phyloP scores from a whole-genome alignment of 1,284 basidiomycete species.

The Leccinum holopus region DNA sequence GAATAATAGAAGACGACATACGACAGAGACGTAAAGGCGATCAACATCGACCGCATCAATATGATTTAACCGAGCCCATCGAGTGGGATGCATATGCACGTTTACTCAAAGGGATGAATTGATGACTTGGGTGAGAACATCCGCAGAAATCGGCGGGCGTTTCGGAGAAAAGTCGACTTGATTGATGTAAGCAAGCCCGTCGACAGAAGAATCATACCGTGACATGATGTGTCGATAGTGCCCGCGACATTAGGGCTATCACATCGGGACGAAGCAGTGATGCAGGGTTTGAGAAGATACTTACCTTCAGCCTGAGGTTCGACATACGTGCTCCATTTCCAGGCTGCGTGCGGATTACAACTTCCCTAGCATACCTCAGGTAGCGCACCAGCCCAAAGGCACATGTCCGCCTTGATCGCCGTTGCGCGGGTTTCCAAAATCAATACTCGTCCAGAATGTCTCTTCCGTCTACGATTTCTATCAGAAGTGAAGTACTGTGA shows the following conservation, averaged over 20 bases:
- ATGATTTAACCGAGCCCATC: background rate
- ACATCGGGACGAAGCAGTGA: slow-evolving; percentile 20
- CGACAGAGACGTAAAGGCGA: slow-evolving; percentile 19
- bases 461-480: background rate
- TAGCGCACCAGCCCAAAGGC: slow-evolving; percentile 16
- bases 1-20: slow-evolving; percentile 12
- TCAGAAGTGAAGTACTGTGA: too few species aligned
- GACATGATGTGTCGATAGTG: background rate
- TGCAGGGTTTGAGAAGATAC: slow-evolving; percentile 5
- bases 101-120: slow-evolving; percentile 2
- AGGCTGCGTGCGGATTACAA: slow-evolving; percentile 3
- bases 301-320: slow-evolving; percentile 10
- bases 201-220: slow-evolving; percentile 1
- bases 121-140: slow-evolving; percentile 1
- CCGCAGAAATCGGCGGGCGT: slow-evolving; percentile 8
- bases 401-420: slow-evolving; percentile 32
- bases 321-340: slow-evolving; percentile 15
- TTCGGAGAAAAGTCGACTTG: slow-evolving; percentile 7
- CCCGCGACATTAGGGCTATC: slow-evolving; percentile 10
- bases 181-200: slow-evolving; percentile 5
- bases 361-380: slow-evolving; percentile 4
- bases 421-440: slow-evolving; percentile 5
- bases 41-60: slow-evolving; percentile 2
- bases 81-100: slow-evolving; percentile 3
- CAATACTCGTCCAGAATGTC: background rate